Evolutionary conservation across 495 filamentous ascomycete species (phyloP).

Genomic region (Penicillium chermesinum): DNA sequence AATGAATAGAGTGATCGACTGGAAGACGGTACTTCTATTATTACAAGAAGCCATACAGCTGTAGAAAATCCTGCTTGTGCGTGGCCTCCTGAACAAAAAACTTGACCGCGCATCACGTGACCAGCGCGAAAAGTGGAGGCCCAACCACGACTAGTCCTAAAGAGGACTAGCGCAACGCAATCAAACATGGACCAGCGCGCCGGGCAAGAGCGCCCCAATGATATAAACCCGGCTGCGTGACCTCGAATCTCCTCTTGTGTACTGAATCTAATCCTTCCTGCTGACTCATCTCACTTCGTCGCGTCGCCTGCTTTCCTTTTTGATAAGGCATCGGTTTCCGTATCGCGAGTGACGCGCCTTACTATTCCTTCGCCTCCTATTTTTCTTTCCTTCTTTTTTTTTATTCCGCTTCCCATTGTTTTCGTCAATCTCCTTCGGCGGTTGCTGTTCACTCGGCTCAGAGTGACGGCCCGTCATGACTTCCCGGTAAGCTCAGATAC

Average conservation of each 20-base stretch:
- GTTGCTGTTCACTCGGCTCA: conserved; percentile 25
- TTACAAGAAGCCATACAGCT: background rate
- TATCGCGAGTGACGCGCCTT: conserved; percentile 7
- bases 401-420: conserved; percentile 5
- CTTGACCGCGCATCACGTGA: conserved; percentile 29
- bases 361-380: too few relatives aligned
- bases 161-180: conserved; percentile 28
- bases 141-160: conserved; percentile 22
- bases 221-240: conserved; percentile 50
- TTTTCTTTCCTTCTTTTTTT: conserved; percentile 9
- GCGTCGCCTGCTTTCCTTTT: conserved; percentile 8
- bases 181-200: conserved; percentile 45
- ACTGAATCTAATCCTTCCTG: conserved; percentile 27
- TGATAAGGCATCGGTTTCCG: conserved; percentile 8
- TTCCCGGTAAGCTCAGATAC: conserved; percentile 43
- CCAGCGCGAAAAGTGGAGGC: conserved; percentile 30
- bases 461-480: conserved; percentile 43
- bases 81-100: background rate
- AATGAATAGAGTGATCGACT: too few relatives aligned
- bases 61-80: background rate
- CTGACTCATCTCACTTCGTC: conserved; percentile 21
- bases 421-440: conserved; percentile 13
- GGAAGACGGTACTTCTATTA: too few relatives aligned
- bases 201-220: conserved; percentile 43
- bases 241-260: conserved; percentile 36